Conservation (phyloP, 345 rosid genomes). For the Eucalyptus albens region DNA sequence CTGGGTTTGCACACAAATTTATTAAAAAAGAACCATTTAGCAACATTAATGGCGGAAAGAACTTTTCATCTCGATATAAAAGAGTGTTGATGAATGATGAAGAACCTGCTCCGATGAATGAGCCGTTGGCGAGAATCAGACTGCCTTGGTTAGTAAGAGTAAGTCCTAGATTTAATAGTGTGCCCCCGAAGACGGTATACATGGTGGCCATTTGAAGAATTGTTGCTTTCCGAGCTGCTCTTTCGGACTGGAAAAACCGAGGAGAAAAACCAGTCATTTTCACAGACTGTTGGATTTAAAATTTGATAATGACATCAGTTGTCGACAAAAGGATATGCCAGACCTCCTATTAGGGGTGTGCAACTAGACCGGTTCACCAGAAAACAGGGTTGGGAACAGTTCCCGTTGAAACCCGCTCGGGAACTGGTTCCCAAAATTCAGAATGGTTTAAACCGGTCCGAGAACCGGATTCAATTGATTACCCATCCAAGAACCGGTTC, state of each 20-base stretch:
- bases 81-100: neutral
- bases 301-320: neutral
- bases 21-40: neutral
- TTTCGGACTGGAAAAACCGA: slow-evolving; percentile 46
- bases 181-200: slow-evolving; percentile 75
- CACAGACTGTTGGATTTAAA: neutral
- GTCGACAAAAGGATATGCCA: neutral
- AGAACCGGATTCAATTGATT: too few relatives aligned
- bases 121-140: slow-evolving; percentile 58
- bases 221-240: slow-evolving; percentile 83
- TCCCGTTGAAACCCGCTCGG: rapidly evolving
- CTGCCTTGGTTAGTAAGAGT: slow-evolving; percentile 57
- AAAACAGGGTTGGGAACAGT: rapidly evolving
- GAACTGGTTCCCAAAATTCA: too few relatives aligned
- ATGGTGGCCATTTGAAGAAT: slow-evolving; percentile 91
- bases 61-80: neutral
- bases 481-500: rapidly evolving
- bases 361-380: rapidly evolving
- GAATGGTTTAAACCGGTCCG: too few relatives aligned
- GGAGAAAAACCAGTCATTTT: neutral
- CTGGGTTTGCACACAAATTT: slow-evolving; percentile 20
- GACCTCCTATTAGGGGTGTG: neutral
- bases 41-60: neutral
- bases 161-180: slow-evolving; percentile 74
- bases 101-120: slow-evolving; percentile 77